Conservation (phyloP, 179 eudicot genomes). For the Heliamphora pulchella region DNA sequence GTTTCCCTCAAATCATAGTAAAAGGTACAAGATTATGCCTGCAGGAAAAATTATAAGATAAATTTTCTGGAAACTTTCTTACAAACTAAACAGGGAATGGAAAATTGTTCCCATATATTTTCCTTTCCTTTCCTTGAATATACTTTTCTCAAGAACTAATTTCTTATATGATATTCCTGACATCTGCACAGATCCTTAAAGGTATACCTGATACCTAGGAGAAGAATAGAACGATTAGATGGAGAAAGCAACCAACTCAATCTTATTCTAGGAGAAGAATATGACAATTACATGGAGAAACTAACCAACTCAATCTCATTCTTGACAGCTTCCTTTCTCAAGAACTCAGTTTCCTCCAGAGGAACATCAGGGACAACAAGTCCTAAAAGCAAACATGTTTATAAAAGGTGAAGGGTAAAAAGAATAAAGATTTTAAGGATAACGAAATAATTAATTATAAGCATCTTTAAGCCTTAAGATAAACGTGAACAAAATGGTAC, state of each 20-base stretch:
- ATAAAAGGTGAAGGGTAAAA: background rate
- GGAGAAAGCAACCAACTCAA: slow-evolving; percentile 66
- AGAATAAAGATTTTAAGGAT: background rate
- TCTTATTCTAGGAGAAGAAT: slow-evolving; percentile 26
- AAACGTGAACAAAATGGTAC: background rate
- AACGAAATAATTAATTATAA: slow-evolving; percentile 2
- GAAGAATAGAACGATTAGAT: slow-evolving; percentile 1
- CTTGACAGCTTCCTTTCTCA: slow-evolving; percentile 71
- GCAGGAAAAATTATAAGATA: too few relatives aligned
- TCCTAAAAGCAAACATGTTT: slow-evolving; percentile 35
- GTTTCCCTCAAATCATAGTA: too few relatives aligned
- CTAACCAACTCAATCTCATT: slow-evolving; percentile 78
- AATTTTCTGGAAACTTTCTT: too few relatives aligned
- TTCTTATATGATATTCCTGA: too few relatives aligned
- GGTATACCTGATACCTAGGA: background rate
- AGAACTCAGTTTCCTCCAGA: slow-evolving; percentile 74
- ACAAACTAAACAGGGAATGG: too few relatives aligned
- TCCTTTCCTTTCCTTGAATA: too few relatives aligned
- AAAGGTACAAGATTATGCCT: too few relatives aligned
- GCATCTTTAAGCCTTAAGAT: background rate
- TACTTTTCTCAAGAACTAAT: too few relatives aligned
- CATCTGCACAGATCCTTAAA: too few relatives aligned
- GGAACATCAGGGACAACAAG: slow-evolving; percentile 98
- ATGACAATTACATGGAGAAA: slow-evolving; percentile 10
- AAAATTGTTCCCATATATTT: too few relatives aligned